These are phyloP conservation scores for Hypoxylon intermedium DNA, from an alignment of 495 filamentous ascomycete genomes.

Conservation along the genomic window DNA sequence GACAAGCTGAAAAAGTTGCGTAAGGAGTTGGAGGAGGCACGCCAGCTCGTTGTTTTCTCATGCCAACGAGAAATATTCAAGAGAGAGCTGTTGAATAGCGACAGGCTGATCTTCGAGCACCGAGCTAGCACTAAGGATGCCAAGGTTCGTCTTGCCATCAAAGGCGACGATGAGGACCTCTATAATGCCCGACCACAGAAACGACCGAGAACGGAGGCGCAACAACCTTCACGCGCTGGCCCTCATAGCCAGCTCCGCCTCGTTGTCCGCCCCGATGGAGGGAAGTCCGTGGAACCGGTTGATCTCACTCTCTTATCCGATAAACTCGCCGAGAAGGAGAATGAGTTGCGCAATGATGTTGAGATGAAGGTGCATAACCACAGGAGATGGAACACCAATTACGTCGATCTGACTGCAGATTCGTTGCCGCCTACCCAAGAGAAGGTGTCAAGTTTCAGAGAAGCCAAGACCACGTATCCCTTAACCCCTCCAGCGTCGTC, in stretches of 20 bases:
- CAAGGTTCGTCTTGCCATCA: slow-evolving; percentile 87
- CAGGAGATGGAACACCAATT: slow-evolving; percentile 83
- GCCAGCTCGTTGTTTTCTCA: slow-evolving; percentile 77
- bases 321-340: slow-evolving; percentile 80
- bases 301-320: slow-evolving; percentile 81
- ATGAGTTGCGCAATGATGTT: slow-evolving; percentile 76
- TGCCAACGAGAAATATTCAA: slow-evolving; percentile 79
- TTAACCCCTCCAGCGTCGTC: slow-evolving; percentile 85
- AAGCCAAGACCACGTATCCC: slow-evolving; percentile 80
- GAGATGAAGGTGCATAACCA: slow-evolving; percentile 82
- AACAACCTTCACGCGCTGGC: slow-evolving; percentile 45
- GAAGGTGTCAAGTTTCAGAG: slow-evolving; percentile 66
- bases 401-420: slow-evolving; percentile 80
- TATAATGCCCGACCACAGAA: slow-evolving; percentile 90
- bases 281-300: slow-evolving; percentile 66
- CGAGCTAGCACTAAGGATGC: slow-evolving; percentile 80
- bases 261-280: slow-evolving; percentile 70
- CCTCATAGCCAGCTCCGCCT: slow-evolving; percentile 65
- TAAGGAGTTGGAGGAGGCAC: slow-evolving; percentile 89
- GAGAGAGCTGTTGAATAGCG: slow-evolving; percentile 74
- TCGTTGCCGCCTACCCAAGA: slow-evolving; percentile 78
- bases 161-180: slow-evolving; percentile 92
- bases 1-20: slow-evolving; percentile 93
- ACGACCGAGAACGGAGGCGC: slow-evolving; percentile 59
- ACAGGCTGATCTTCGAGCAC: slow-evolving; percentile 79